phyloP scores from a whole-genome alignment of 1,139 yeast species.

The Blastobotrys serpentis region DNA sequence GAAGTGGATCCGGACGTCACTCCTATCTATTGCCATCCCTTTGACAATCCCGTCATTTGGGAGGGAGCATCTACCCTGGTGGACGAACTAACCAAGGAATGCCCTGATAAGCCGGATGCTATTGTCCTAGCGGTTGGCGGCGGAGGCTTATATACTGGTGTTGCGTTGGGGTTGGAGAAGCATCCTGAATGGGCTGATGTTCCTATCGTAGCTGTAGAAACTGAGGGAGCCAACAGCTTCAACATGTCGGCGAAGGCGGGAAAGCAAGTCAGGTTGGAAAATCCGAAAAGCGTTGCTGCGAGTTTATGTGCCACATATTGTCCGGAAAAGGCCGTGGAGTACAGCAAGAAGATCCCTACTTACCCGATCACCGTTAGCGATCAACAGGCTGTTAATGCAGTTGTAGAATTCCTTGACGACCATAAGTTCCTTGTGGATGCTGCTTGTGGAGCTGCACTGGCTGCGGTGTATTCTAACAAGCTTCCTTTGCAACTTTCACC shows the following conservation, averaged over 20 bases:
- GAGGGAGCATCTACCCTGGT: conserved; percentile 63
- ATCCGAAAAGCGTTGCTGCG: conserved; percentile 57
- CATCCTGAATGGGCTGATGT: conserved; percentile 41
- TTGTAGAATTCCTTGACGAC: conserved; percentile 50
- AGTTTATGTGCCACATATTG: conserved; percentile 61
- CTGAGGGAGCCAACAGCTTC: conserved; percentile 60
- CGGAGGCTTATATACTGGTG: conserved; percentile 69
- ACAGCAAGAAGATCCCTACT: conserved; percentile 40
- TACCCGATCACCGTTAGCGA: conserved; percentile 53
- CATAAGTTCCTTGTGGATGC: conserved; percentile 61
- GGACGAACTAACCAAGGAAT: conserved; percentile 53
- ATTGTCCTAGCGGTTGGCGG: conserved; percentile 72
- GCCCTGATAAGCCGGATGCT: conserved; percentile 47
- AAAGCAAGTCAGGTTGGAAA: conserved; percentile 45
- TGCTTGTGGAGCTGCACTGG: conserved; percentile 72
- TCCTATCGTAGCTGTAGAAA: conserved; percentile 57
- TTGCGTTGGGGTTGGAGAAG: conserved; percentile 53
- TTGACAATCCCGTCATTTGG: conserved; percentile 63
- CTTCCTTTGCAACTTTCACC: conserved; percentile 31
- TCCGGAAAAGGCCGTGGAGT: conserved; percentile 46
- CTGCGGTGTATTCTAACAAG: conserved; percentile 43
- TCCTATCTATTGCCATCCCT: conserved; percentile 69
- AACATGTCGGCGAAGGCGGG: conserved; percentile 49
- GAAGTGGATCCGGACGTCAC: conserved; percentile 33
- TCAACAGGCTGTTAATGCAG: conserved; percentile 52